Conservation (phyloP, 2,329 filamentous ascomycete genomes). For the Elsinoe australis region DNA sequence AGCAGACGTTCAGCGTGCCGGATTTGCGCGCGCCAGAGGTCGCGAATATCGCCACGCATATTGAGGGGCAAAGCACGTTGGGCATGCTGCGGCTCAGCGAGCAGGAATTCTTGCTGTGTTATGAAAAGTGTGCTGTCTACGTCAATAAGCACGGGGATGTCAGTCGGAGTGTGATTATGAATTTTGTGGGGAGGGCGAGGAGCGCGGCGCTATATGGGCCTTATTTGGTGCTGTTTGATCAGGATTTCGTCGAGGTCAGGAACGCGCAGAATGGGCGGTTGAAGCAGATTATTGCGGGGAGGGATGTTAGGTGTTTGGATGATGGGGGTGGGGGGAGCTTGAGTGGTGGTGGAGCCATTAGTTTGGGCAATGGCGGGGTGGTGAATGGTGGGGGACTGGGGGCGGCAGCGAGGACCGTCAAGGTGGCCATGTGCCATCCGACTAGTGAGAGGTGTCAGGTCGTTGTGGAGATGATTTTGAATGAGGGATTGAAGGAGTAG, state of each 20-base stretch:
- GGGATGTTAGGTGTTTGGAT: conserved; percentile 84
- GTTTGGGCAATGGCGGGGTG: conserved; percentile 30
- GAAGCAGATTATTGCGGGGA: conserved; percentile 86
- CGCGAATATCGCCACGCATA: conserved; percentile 73
- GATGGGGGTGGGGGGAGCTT: conserved; percentile 62
- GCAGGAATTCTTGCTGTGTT: conserved; percentile 80
- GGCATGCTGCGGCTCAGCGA: conserved; percentile 96
- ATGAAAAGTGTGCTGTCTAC: conserved; percentile 94
- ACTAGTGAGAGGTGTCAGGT: conserved; percentile 77
- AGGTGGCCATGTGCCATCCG: conserved; percentile 92
- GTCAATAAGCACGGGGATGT: conserved; percentile 98
- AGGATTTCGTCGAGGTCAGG: conserved; percentile 92
- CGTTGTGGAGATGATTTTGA: conserved; percentile 84
- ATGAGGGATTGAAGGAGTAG: conserved; percentile 56
- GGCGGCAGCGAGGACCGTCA: conserved; percentile 61
- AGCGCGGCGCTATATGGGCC: conserved; percentile 83
- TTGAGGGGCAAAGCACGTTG: conserved; percentile 74
- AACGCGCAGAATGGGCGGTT: conserved; percentile 93
- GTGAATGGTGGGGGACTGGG: conserved; percentile 29
- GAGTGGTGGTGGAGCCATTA: conserved; percentile 32
- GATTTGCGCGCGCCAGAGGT: conserved; percentile 73
- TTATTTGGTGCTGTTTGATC: conserved; percentile 88
- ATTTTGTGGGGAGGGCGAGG: conserved; percentile 91
- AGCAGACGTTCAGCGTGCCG: conserved; percentile 87
- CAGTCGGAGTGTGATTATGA: conserved; percentile 89